Conservation (phyloP, 2,329 filamentous ascomycete genomes). For the Alternaria hordeiaustralica region DNA sequence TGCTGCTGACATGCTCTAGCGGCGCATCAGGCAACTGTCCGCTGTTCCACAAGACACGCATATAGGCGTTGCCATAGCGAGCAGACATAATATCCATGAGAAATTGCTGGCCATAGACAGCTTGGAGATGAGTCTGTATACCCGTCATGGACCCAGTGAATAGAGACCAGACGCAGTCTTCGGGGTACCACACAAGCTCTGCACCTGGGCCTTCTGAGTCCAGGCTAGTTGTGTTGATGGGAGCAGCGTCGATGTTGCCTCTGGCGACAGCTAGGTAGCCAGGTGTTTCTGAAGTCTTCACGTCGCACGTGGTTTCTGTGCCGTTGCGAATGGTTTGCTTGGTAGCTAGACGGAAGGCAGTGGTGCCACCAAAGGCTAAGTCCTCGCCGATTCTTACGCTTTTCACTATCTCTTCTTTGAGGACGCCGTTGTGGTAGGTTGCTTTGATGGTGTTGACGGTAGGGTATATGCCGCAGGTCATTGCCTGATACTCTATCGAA, state of each 20-base stretch:
- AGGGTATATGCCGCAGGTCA: conserved; percentile 7
- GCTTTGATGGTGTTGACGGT: conserved; percentile 8
- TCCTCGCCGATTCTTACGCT: conserved; percentile 1
- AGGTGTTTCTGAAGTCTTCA: not conserved
- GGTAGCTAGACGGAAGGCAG: not conserved
- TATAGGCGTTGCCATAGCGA: not conserved
- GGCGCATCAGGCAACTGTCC: not conserved
- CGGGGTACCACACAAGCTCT: not conserved
- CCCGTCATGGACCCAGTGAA: not conserved
- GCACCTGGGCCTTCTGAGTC: not conserved
- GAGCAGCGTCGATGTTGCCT: conserved; percentile 1
- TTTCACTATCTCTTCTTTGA: not conserved
- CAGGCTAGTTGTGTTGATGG: not conserved
- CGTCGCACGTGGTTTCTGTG: not conserved
- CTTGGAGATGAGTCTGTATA: not conserved
- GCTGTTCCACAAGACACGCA: not conserved
- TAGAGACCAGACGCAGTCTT: not conserved
- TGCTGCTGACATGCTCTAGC: not conserved
- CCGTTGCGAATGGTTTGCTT: not conserved
- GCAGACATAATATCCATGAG: not conserved
- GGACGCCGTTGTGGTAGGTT: conserved; percentile 1
- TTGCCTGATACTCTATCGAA: not conserved
- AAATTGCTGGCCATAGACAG: not conserved
- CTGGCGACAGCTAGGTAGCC: not conserved
- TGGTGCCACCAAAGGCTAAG: not conserved